phyloP scores from a whole-genome alignment of 495 filamentous ascomycete species.

The Xylaria sp. region DNA sequence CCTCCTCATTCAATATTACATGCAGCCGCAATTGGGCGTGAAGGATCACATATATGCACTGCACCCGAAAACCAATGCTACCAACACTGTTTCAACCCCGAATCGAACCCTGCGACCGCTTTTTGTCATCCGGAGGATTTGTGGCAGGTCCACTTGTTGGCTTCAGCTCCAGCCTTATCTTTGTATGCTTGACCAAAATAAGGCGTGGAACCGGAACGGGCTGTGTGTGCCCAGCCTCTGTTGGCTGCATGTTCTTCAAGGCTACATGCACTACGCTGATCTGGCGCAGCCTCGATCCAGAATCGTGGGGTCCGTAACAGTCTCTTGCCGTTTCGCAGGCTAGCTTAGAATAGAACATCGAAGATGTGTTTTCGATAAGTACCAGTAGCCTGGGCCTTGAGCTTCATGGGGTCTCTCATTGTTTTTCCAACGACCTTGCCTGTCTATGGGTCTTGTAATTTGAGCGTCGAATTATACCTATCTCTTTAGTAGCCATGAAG shows the following conservation, averaged over 20 bases:
- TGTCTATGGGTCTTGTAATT: background rate
- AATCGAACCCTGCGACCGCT: slow-evolving; percentile 12
- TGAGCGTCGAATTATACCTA: background rate
- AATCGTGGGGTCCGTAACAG: background rate
- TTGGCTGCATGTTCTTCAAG: background rate
- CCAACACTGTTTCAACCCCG: slow-evolving; percentile 12
- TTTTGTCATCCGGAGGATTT: background rate
- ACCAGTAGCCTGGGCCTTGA: background rate
- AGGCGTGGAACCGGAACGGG: background rate
- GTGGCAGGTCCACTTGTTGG: background rate
- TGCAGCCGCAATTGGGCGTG: no score
- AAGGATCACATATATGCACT: slow-evolving; percentile 11
- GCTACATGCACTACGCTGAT: background rate
- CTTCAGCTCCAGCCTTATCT: slow-evolving; percentile 1
- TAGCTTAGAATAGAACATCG: background rate
- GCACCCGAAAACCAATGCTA: slow-evolving; percentile 15
- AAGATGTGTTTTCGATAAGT: slow-evolving; percentile 6
- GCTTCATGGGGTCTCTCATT: background rate
- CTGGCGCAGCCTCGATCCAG: background rate
- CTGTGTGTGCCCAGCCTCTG: slow-evolving; percentile 2
- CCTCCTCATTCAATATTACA: no score
- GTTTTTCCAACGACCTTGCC: background rate
- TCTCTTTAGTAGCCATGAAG: slow-evolving; percentile 8
- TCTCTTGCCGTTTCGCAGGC: background rate
- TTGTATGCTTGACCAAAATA: background rate